phyloP scores from a whole-genome alignment of 2,329 filamentous ascomycete genomes.

The Pseudogymnoascus sp. region DNA sequence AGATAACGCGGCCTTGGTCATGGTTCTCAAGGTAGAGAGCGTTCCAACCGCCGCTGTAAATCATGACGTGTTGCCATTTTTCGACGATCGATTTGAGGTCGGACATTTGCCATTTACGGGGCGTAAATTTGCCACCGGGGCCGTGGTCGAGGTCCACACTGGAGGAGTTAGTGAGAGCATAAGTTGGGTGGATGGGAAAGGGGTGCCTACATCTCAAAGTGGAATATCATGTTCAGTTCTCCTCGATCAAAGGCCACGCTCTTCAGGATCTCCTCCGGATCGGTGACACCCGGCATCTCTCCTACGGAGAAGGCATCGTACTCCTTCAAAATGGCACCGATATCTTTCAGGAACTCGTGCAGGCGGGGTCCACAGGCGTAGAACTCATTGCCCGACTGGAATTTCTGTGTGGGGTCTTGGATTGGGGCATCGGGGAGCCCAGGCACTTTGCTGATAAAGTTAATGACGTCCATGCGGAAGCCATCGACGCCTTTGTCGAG shows the following conservation, averaged over 20 bases:
- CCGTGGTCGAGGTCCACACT: constrained; percentile 44
- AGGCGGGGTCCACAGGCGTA: constrained; percentile 52
- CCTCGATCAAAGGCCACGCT: constrained; percentile 46
- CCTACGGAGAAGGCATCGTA: constrained; percentile 46
- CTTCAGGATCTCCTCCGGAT: constrained; percentile 40
- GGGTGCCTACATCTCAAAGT: constrained; percentile 51
- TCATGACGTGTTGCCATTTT: constrained; percentile 44
- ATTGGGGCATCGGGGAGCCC: constrained; percentile 45
- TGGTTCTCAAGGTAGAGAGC: constrained; percentile 51
- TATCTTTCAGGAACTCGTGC: constrained; percentile 39
- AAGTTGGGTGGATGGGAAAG: neutral
- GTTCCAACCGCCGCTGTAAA: constrained; percentile 46
- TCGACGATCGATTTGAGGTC: constrained; percentile 38
- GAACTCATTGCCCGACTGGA: constrained; percentile 36
- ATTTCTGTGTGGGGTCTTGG: constrained; percentile 32
- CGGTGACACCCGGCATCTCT: constrained; percentile 37
- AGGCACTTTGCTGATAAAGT: constrained; percentile 55
- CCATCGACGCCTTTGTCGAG: constrained; percentile 49
- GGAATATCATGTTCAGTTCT: constrained; percentile 65
- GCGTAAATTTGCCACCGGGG: constrained; percentile 36
- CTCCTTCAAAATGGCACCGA: constrained; percentile 37
- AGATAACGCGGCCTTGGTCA: constrained; percentile 44
- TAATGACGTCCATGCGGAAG: constrained; percentile 61
- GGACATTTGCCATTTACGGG: constrained; percentile 28
- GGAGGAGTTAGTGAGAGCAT: constrained; percentile 7